phyloP scores from a whole-genome alignment of 345 rosid species.

The Linum usitatissimum region DNA sequence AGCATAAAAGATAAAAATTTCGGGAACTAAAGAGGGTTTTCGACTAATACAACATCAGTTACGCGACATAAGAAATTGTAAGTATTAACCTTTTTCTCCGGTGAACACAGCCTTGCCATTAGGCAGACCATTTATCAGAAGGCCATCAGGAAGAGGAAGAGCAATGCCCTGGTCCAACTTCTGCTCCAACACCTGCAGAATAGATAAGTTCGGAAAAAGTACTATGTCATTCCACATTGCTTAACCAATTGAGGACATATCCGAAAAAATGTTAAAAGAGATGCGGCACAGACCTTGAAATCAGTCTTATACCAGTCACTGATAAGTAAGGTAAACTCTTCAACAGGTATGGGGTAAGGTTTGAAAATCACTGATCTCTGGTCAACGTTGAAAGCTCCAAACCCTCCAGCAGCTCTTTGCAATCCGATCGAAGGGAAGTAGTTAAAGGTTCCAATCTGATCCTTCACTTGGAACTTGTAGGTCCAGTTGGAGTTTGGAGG shows the following conservation, averaged over 20 bases:
- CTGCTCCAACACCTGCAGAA: slow-evolving; percentile 35
- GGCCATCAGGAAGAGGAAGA: slow-evolving; percentile 47
- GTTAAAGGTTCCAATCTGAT: slow-evolving; percentile 59
- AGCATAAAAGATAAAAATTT: too few relatives aligned
- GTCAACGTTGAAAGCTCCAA: slow-evolving; percentile 31
- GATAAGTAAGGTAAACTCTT: slow-evolving; percentile 27
- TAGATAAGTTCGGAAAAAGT: neutral
- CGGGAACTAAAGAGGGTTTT: too few relatives aligned
- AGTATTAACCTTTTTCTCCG: slow-evolving; percentile 43
- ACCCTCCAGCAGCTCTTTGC: slow-evolving; percentile 71
- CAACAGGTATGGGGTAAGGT: slow-evolving; percentile 35
- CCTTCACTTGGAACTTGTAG: slow-evolving; percentile 68
- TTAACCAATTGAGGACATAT: neutral
- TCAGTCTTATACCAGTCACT: slow-evolving; percentile 36
- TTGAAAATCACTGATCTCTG: slow-evolving; percentile 27
- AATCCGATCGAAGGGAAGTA: slow-evolving; percentile 60
- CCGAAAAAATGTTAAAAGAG: neutral
- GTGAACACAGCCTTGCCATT: slow-evolving; percentile 23
- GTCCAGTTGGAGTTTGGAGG: slow-evolving; percentile 69
- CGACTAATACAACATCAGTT: too few relatives aligned
- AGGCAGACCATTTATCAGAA: slow-evolving; percentile 60
- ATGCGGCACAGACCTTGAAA: slow-evolving; percentile 38
- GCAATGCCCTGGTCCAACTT: slow-evolving; percentile 37
- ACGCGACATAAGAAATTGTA: neutral
- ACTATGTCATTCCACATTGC: too few relatives aligned